Percentiles rank a stretch among this genome's conserved stretches.
Evolutionary conservation across 768 basidiomycete genomes (phyloP).

Genomic region (Rhodotorula taiwanensis): DNA sequence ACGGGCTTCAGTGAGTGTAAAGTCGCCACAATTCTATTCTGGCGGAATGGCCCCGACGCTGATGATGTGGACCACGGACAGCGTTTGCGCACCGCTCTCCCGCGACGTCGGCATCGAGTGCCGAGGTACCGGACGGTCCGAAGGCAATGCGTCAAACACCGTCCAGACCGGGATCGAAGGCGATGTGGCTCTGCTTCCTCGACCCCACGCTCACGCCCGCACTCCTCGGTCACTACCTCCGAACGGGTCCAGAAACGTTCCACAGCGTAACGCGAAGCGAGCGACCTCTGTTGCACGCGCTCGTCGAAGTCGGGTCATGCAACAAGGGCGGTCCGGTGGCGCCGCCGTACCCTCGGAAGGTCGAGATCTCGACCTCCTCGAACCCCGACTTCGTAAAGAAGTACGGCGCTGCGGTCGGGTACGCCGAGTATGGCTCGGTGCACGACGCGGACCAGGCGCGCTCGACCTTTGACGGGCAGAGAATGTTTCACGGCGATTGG

Average conservation of each 20-base stretch:
- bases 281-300: background rate
- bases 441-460: background rate
- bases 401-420: background rate
- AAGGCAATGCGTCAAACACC: background rate
- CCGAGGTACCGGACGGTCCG: background rate
- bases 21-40: too few relatives aligned
- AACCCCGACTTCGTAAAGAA: background rate
- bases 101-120: background rate
- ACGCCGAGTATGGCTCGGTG: background rate
- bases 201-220: background rate
- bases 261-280: too few relatives aligned
- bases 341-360: background rate
- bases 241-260: background rate
- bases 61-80: too few relatives aligned
- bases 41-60: too few relatives aligned
- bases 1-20: too few relatives aligned
- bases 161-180: background rate
- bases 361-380: background rate
- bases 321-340: background rate
- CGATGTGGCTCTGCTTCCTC: background rate
- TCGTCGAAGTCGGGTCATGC: background rate
- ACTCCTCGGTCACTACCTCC: slow-evolving; percentile 1
- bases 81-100: background rate
- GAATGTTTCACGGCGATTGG: background rate
- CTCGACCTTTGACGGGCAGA: slow-evolving; percentile 1